phyloP scores from a whole-genome alignment of 1,139 yeast genomes.

The Kodamaea ohmeri region DNA sequence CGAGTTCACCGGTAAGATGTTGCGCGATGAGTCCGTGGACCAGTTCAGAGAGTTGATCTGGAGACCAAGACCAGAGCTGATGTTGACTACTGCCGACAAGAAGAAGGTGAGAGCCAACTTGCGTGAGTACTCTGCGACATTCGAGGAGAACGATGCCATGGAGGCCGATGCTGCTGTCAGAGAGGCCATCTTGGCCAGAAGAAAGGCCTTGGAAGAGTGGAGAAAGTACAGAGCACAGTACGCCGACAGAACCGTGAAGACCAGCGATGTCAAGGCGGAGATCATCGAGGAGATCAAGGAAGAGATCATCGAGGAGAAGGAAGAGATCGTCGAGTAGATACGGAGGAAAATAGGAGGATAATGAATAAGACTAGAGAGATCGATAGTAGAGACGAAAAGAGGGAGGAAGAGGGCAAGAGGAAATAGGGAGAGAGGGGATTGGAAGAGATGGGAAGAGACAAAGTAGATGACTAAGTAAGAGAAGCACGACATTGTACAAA shows the following conservation, averaged over 20 bases:
- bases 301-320: slow-evolving; percentile 72
- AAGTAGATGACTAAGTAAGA: no score
- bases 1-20: slow-evolving; percentile 75
- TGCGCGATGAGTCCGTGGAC: slow-evolving; percentile 75
- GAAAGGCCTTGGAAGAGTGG: slow-evolving; percentile 86
- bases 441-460: no score
- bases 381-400: no score
- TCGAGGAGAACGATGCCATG: slow-evolving; percentile 95
- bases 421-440: no score
- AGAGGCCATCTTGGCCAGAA: slow-evolving; percentile 84
- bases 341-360: background rate
- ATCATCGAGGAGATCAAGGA: slow-evolving; percentile 65
- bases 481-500: no score
- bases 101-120: slow-evolving; percentile 89
- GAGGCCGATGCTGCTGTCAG: slow-evolving; percentile 92
- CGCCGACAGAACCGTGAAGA: slow-evolving; percentile 46
- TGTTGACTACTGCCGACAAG: slow-evolving; percentile 72
- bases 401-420: no score
- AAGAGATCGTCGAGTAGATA: slow-evolving; percentile 64
- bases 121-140: slow-evolving; percentile 86
- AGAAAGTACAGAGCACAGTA: slow-evolving; percentile 65
- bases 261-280: slow-evolving; percentile 59
- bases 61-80: slow-evolving; percentile 94
- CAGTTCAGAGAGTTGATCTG: slow-evolving; percentile 87
- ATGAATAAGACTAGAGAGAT: no score